These are phyloP conservation scores for Naumovozyma baii DNA, from an alignment of 805 yeast genomes.

Conservation along the genomic window DNA sequence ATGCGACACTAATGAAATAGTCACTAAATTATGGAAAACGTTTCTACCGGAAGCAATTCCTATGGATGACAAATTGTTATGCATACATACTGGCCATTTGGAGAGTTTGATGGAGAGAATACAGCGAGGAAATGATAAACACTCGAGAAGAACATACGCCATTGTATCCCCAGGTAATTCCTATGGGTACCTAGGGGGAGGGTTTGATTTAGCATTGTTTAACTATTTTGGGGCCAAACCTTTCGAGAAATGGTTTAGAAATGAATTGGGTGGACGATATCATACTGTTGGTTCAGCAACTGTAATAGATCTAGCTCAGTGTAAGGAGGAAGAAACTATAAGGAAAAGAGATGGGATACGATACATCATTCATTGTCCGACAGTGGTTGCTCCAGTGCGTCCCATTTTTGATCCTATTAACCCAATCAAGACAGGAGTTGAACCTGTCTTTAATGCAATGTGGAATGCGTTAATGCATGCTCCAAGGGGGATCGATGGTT, in stretches of 20 bases:
- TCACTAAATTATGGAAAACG: constrained; percentile 12
- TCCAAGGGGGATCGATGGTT: constrained; percentile 16
- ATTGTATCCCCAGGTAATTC: constrained; percentile 46
- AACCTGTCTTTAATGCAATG: constrained; percentile 23
- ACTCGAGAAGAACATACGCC: constrained; percentile 11
- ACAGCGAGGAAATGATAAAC: neutral
- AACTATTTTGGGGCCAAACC: constrained; percentile 19
- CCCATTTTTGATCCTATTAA: constrained; percentile 9
- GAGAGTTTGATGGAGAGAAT: constrained; percentile 6
- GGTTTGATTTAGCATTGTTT: constrained; percentile 35
- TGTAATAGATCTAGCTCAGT: constrained; percentile 13
- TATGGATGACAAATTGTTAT: constrained; percentile 5
- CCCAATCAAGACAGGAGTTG: constrained; percentile 18
- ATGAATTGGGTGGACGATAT: constrained; percentile 15
- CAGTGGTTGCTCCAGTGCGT: constrained; percentile 23
- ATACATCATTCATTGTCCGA: constrained; percentile 27
- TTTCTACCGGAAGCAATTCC: constrained; percentile 5
- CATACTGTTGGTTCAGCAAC: constrained; percentile 21
- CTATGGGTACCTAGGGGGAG: constrained; percentile 42
- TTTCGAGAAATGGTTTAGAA: constrained; percentile 25
- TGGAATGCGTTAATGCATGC: constrained; percentile 19
- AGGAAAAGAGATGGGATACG: constrained; percentile 8
- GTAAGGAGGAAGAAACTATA: constrained; percentile 1
- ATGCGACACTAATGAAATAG: constrained; percentile 15
- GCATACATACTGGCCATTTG: constrained; percentile 10